Conservation (phyloP, 306 rosid genomes). For the Vachellia collinsii region DNA sequence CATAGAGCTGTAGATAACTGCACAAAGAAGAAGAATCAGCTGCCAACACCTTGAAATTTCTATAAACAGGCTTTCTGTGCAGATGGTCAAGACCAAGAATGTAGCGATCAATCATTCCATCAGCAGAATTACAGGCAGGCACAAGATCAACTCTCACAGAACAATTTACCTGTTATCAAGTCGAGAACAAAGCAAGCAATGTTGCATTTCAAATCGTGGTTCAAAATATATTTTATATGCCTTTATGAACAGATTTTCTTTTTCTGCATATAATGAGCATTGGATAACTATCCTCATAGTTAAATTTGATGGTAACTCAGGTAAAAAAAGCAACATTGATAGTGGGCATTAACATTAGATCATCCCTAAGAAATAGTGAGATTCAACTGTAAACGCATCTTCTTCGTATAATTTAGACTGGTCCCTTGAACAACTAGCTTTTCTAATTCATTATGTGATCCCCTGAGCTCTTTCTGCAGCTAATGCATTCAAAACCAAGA, state of each 20-base stretch:
- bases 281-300: not conserved
- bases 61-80: conserved; percentile 75
- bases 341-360: not conserved
- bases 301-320: conserved; percentile 6
- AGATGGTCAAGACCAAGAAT: conserved; percentile 75
- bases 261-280: conserved; percentile 10
- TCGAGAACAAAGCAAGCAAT: conserved; percentile 39
- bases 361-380: conserved; percentile 2
- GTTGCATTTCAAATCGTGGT: conserved; percentile 7
- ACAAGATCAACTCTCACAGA: conserved; percentile 83
- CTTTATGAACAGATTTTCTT: not conserved
- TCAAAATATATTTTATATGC: not conserved
- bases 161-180: conserved; percentile 73
- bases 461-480: conserved; percentile 7
- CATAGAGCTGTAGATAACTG: conserved; percentile 19
- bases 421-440: conserved; percentile 8
- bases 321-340: conserved; percentile 1
- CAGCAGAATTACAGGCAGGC: conserved; percentile 92
- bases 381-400: not conserved
- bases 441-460: conserved; percentile 13
- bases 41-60: conserved; percentile 78
- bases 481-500: conserved; percentile 15
- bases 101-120: conserved; percentile 90
- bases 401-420: not conserved
- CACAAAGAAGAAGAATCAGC: conserved; percentile 28